phyloP scores from a whole-genome alignment of 2,329 filamentous ascomycete genomes.

The Cryphonectria naterciae region DNA sequence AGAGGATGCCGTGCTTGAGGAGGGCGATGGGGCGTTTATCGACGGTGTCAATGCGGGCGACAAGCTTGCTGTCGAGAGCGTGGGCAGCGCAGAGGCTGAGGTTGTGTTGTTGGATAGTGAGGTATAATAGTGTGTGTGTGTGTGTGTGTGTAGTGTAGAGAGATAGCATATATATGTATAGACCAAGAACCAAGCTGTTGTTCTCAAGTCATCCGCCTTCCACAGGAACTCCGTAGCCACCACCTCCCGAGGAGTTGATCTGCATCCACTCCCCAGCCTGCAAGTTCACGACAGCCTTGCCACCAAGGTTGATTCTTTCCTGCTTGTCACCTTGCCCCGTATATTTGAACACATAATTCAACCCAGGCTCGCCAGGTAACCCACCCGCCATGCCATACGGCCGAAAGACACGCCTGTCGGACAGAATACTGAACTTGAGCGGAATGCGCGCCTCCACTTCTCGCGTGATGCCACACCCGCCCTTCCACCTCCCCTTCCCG shows the following conservation, averaged over 20 bases:
- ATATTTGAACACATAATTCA: conserved; percentile 37
- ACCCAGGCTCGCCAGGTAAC: conserved; percentile 32
- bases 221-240: conserved; percentile 34
- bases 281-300: conserved; percentile 39
- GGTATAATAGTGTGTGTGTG: not conserved
- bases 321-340: conserved; percentile 34
- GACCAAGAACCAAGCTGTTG: no score
- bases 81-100: conserved; percentile 71
- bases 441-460: conserved; percentile 40
- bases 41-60: conserved; percentile 67
- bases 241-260: conserved; percentile 42
- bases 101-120: conserved; percentile 68
- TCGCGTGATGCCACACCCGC: conserved; percentile 39
- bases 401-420: conserved; percentile 39
- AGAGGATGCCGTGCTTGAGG: conserved; percentile 68
- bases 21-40: conserved; percentile 83
- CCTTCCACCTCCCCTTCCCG: conserved; percentile 36
- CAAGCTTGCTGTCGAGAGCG: conserved; percentile 65
- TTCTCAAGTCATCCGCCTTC: no score
- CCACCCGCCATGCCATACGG: conserved; percentile 43
- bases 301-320: conserved; percentile 39
- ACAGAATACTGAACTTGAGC: conserved; percentile 42
- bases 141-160: not conserved
- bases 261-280: conserved; percentile 41
- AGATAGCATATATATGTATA: no score